A percentile compares a stretch with the other conserved stretches of the same genome.
Conservation (phyloP, 2,329 filamentous ascomycete genomes). For the Colletotrichum acutatum region DNA sequence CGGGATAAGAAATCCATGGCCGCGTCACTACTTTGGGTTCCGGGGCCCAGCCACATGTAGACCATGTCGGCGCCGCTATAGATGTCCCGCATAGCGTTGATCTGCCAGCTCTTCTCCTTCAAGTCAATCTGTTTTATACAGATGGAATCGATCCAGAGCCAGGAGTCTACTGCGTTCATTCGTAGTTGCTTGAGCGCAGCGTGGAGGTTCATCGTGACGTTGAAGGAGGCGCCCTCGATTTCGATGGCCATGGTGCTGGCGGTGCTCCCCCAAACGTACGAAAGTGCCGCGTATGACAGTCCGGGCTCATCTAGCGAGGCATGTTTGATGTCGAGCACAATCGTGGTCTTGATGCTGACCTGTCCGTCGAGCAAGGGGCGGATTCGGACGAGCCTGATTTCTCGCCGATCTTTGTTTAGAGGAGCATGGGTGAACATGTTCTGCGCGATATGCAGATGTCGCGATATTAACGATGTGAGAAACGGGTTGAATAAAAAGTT, state of each 20-base stretch:
- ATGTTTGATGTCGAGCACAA: conserved; percentile 33
- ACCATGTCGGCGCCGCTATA: conserved; percentile 35
- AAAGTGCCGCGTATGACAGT: conserved; percentile 35
- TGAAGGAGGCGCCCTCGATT: conserved; percentile 15
- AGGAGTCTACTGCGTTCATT: background rate
- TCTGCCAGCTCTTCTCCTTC: conserved; percentile 37
- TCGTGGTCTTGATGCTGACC: background rate
- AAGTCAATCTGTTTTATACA: conserved; percentile 38
- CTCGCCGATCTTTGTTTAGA: background rate
- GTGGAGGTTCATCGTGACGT: conserved; percentile 6
- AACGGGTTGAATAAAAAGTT: no score
- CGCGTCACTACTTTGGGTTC: background rate
- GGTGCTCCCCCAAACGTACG: conserved; percentile 38
- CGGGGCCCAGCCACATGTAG: conserved; percentile 37
- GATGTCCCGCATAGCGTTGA: conserved; percentile 37
- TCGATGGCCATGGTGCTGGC: background rate
- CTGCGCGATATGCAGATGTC: no score
- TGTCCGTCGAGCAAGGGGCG: background rate
- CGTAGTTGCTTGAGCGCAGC: conserved; percentile 28
- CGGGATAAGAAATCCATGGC: background rate
- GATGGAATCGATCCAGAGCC: conserved; percentile 39
- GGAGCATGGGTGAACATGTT: conserved; percentile 45
- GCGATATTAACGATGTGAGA: no score
- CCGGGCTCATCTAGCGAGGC: conserved; percentile 1
- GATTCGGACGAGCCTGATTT: conserved; percentile 37